Evolutionary conservation across 805 yeast genomes (phyloP), one percentile per base, ranked within the genome.

Genomic region (Yarrowia sp.): DNA sequence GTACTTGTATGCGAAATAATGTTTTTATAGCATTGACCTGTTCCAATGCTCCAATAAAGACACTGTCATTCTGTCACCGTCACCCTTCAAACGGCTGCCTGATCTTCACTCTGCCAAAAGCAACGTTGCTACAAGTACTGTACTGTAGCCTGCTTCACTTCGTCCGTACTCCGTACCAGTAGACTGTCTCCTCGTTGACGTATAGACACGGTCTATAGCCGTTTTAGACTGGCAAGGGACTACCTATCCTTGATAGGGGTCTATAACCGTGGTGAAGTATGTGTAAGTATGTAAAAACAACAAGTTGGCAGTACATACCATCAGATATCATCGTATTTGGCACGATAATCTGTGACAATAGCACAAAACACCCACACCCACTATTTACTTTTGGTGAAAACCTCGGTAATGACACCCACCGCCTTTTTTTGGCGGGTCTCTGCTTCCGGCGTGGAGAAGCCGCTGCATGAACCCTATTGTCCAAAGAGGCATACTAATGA

Each of bases 371-470:
- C 8, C 29, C 27, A 5, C 29, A n/a, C 29, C 29, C 29, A 9
- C 29, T 44, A 35, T 44, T 19, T 29, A 16, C 12, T 44, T 44
- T 44, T 18, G 51, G 35, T 44, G 24, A 29, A 18, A 24, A 29
- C 25, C 51, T 44, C 51, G 51, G 51, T 44, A 44, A 27, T 44
- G 51, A 44, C 51, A 29, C 51, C 51, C 51, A 44, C 51, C 51
- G 21, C 2, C 18, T 7, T 18, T 7, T 49, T 33, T n/a, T 22
- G 19, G 29, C 29, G 41, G 58, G 31, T 16, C 41, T 24, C 58
- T 29, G 35, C 24, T 44, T 44, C 51, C 51, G 35, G 35, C 51
- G 51, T 29, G 35, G 51, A 44, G 51, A 29, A 44, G 25, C 12
- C 18, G 24, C 35, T 29, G 35, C 51, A 44, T 44, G 35, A 44